Base-by-base conservation (phyloP, 768 basidiomycete genomes). In the Tricholoma matsutake region DNA sequence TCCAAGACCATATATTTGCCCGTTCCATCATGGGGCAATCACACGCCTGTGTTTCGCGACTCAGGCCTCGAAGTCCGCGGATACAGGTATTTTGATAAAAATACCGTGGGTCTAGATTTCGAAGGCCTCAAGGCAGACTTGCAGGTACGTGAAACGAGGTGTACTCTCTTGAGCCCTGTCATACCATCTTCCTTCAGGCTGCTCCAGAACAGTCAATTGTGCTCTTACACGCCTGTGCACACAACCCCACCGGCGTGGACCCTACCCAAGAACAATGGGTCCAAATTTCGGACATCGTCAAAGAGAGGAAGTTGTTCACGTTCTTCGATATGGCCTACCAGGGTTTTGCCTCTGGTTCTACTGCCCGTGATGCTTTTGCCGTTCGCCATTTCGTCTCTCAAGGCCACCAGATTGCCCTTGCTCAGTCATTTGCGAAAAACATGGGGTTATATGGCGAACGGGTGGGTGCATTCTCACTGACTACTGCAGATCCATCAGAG, bases 241-340 rank as follows among this genome's bases (percentile, higher is more conserved):
- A 98, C 83, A 99, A 99, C 78, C 96, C 96, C n/a, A 96, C 94
- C 37, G 96, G 97, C 63, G 85, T 98, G 65, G 97, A 99, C 78
- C 96, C 94, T 31, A 97, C 96, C 9, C 85, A 82, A 20, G 88
- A 86, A 54, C 95, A 99, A 78, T 99, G 97, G 97, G 83, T 81
- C 62, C 85, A 92, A 73, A 87, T 99, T 63, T 94, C 92, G 45
- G 84, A 94, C 68, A 80, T 98, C 61, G 76, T 96, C 67, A 87
- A 92, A 71, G 90, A 94, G 79, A 92, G 86, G 80, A 85, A 87
- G 64, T 84, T 96, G 67, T 96, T 98, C 87, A 92, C 96, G 56
- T 94, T 98, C 86, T 98, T 98, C 74, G 97, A 99, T 77, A 98
- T 98, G 95, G 96, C 97, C 14, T 99, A 99, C 81, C 94, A 97